These are phyloP conservation scores for Plectosphaerella plurivora DNA, from an alignment of 2,329 filamentous ascomycete species.

Conservation along the genomic window DNA sequence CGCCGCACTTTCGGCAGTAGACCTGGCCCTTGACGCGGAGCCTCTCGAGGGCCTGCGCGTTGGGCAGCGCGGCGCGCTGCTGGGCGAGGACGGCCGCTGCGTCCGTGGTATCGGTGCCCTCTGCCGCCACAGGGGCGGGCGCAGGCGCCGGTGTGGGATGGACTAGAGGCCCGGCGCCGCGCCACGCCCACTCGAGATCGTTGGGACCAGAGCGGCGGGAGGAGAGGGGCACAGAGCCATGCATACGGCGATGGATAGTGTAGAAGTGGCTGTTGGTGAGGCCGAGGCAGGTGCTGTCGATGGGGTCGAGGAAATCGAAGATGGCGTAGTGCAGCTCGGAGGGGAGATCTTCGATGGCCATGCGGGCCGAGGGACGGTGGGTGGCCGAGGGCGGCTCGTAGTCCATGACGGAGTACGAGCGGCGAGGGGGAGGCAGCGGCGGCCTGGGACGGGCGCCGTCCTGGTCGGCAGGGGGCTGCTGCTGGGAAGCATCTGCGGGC, in stretches of 20 bases:
- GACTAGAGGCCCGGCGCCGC: constrained; percentile 44
- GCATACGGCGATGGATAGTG: constrained; percentile 50
- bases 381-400: constrained; percentile 47
- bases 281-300: constrained; percentile 59
- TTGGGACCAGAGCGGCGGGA: constrained; percentile 56
- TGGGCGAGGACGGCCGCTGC: background rate
- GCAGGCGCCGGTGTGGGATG: constrained; percentile 11
- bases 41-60: constrained; percentile 30
- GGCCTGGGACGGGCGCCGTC: constrained; percentile 20
- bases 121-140: constrained; percentile 4
- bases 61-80: constrained; percentile 4
- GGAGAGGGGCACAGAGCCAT: constrained; percentile 52
- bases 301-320: constrained; percentile 59
- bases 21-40: constrained; percentile 54
- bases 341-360: constrained; percentile 49
- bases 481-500: constrained; percentile 8
- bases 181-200: constrained; percentile 61
- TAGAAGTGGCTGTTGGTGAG: constrained; percentile 56
- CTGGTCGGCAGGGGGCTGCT: constrained; percentile 13
- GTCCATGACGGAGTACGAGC: constrained; percentile 58
- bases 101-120: constrained; percentile 8
- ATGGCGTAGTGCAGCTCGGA: constrained; percentile 56
- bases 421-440: constrained; percentile 40
- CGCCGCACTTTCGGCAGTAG: constrained; percentile 59
- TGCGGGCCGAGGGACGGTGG: constrained; percentile 39